Conservation (phyloP, 768 basidiomycete genomes). For the Heimioporus sp. region DNA sequence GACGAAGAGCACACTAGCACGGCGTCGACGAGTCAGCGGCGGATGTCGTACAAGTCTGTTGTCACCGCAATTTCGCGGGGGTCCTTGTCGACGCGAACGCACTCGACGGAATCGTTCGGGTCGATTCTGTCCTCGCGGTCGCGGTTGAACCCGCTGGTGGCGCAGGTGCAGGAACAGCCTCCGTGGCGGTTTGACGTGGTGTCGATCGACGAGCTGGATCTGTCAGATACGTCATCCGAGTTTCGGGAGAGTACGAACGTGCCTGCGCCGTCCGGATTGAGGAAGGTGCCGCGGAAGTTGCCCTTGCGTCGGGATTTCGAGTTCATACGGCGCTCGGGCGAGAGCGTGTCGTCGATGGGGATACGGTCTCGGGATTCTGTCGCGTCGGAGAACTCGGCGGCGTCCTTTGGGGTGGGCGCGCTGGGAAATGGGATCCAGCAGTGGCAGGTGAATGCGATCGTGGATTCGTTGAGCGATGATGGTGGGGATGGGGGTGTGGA, state of each 20-base stretch:
- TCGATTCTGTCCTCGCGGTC: slow-evolving; percentile 32
- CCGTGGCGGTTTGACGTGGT: slow-evolving; percentile 70
- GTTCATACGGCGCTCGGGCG: slow-evolving; percentile 68
- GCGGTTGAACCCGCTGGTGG: slow-evolving; percentile 29
- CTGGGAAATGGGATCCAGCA: slow-evolving; percentile 52
- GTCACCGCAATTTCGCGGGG: slow-evolving; percentile 19
- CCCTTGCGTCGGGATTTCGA: slow-evolving; percentile 80
- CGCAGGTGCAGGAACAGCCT: slow-evolving; percentile 36
- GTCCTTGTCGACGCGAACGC: slow-evolving; percentile 25
- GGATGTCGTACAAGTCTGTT: slow-evolving; percentile 21
- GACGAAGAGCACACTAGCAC: slow-evolving; percentile 24
- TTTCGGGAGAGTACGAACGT: slow-evolving; percentile 32
- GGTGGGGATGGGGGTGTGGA: slow-evolving; percentile 80
- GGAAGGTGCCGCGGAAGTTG: slow-evolving; percentile 54
- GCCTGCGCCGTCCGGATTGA: slow-evolving; percentile 50
- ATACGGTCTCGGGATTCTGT: slow-evolving; percentile 62
- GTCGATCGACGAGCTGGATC: slow-evolving; percentile 74
- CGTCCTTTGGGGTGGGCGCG: slow-evolving; percentile 39
- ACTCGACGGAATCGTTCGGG: slow-evolving; percentile 34
- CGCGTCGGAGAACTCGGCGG: slow-evolving; percentile 41
- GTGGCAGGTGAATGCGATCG: slow-evolving; percentile 80
- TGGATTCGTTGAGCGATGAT: slow-evolving; percentile 72
- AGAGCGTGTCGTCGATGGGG: slow-evolving; percentile 78
- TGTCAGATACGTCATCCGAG: slow-evolving; percentile 76
- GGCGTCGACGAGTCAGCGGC: slow-evolving; percentile 11